These are phyloP conservation scores for Fragilaria crotonensis DNA, from an alignment of 108 stramenopile species.

Conservation along the genomic window DNA sequence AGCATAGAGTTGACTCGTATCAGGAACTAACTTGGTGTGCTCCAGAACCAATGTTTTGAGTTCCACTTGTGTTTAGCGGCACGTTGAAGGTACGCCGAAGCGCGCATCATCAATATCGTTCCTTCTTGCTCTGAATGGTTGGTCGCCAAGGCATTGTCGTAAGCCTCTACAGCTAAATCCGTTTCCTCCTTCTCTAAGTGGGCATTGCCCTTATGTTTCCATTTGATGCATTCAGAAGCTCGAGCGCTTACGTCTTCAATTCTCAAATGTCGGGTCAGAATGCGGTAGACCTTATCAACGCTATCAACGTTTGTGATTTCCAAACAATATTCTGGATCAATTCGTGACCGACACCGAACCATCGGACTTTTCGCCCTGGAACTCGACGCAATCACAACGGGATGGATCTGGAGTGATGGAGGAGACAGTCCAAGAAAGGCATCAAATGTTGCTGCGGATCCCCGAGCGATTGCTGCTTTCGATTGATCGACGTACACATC, in stretches of 20 bases:
- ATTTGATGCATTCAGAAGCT: constrained; percentile 69
- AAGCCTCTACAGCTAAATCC: constrained; percentile 50
- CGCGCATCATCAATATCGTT: constrained; percentile 50
- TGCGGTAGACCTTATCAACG: constrained; percentile 74
- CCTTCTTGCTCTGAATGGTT: constrained; percentile 34
- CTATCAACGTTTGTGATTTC: constrained; percentile 70
- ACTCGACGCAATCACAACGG: constrained; percentile 51
- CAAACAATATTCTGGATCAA: constrained; percentile 17
- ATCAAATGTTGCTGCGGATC: constrained; percentile 47
- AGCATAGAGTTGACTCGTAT: constrained; percentile 23
- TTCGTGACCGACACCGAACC: constrained; percentile 43
- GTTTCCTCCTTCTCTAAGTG: constrained; percentile 51
- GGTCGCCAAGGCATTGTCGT: constrained; percentile 49
- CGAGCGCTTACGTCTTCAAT: constrained; percentile 42
- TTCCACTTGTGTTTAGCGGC: constrained; percentile 44
- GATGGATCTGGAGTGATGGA: constrained; percentile 28
- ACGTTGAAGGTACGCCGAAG: constrained; percentile 54
- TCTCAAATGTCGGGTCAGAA: constrained; percentile 68
- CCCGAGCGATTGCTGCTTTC: constrained; percentile 55
- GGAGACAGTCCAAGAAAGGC: constrained; percentile 64
- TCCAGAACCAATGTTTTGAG: constrained; percentile 38
- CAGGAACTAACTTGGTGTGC: constrained; percentile 37
- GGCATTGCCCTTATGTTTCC: constrained; percentile 68
- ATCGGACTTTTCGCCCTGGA: constrained; percentile 48
- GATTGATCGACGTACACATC: constrained; percentile 73